Evolutionary conservation across 345 rosid genomes (phyloP).

Genomic region (Reutealis trisperma): DNA sequence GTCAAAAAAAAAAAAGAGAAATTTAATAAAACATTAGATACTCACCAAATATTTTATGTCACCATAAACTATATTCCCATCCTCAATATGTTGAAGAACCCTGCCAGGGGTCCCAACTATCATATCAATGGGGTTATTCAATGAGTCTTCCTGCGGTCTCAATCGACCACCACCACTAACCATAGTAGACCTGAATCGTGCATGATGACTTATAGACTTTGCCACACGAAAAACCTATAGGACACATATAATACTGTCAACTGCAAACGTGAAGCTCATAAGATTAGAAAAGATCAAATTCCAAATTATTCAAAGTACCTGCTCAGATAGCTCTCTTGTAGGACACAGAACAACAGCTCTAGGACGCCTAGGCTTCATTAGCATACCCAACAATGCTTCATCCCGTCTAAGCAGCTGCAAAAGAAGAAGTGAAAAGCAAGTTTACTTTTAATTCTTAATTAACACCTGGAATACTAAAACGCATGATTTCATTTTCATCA

Average conservation of each 20-base stretch:
- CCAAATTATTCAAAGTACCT: slow-evolving; percentile 44
- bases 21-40: not conserved
- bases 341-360: slow-evolving; percentile 93
- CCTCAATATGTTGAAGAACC: slow-evolving; percentile 90
- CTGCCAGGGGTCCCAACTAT: slow-evolving; percentile 97
- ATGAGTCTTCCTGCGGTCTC: slow-evolving; percentile 86
- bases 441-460: not conserved
- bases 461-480: not conserved
- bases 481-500: not conserved
- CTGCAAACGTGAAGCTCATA: not conserved
- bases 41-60: slow-evolving; percentile 80
- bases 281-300: not conserved
- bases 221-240: slow-evolving; percentile 86
- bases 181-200: slow-evolving; percentile 84
- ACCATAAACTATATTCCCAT: slow-evolving; percentile 93
- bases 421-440: slow-evolving; percentile 18
- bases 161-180: slow-evolving; percentile 89
- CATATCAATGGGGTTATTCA: slow-evolving; percentile 84
- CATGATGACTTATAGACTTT: slow-evolving; percentile 89
- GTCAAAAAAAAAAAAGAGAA: not conserved
- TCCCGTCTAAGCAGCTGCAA: slow-evolving; percentile 80
- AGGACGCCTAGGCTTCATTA: slow-evolving; percentile 82
- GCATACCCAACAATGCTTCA: slow-evolving; percentile 63
- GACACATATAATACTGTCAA: slow-evolving; percentile 11
- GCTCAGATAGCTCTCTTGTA: slow-evolving; percentile 93